A percentile compares a stretch with the other conserved stretches of the same genome.
Evolutionary conservation across 345 rosid species (phyloP).

Genomic region (Lumnitzera littorea): DNA sequence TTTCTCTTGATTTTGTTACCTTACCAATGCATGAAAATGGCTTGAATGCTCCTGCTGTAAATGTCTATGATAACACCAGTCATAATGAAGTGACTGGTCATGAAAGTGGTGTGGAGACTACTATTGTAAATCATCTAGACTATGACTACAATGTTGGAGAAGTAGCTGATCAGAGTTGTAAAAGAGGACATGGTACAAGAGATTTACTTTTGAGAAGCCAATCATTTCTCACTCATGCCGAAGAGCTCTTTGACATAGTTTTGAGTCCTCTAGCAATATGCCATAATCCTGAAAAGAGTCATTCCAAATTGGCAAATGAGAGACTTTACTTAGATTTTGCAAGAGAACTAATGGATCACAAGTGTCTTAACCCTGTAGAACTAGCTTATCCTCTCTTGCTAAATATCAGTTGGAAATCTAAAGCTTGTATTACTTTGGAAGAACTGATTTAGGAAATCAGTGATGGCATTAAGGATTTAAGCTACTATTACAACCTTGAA

Average conservation of each 20-base stretch:
- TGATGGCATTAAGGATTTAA: constrained; percentile 34
- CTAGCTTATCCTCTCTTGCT: constrained; percentile 14
- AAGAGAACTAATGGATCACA: constrained; percentile 45
- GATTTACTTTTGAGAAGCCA: constrained; percentile 38
- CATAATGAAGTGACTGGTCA: neutral
- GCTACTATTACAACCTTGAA: constrained; percentile 28
- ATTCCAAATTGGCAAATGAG: constrained; percentile 11
- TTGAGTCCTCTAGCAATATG: constrained; percentile 10
- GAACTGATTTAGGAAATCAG: constrained; percentile 51
- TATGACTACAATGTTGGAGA: neutral
- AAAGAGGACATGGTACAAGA: constrained; percentile 19
- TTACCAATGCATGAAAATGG: too few relatives aligned
- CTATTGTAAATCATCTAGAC: constrained; percentile 11
- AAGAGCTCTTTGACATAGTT: constrained; percentile 39
- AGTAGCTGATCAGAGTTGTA: constrained; percentile 9
- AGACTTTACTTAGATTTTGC: constrained; percentile 57
- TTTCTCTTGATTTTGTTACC: neutral
- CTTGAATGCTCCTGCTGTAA: too few relatives aligned
- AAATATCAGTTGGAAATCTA: constrained; percentile 10
- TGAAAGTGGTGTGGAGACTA: neutral
- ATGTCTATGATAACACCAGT: too few relatives aligned
- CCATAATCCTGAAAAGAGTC: constrained; percentile 7
- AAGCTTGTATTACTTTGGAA: constrained; percentile 31
- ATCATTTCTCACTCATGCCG: constrained; percentile 38
- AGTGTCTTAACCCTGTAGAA: constrained; percentile 34